Percentiles rank a stretch among this genome's conserved stretches.
These are phyloP conservation scores for Climacium dendroides DNA, from an alignment of 225 moss, liverwort and hornwort species.

Conservation along the genomic window DNA sequence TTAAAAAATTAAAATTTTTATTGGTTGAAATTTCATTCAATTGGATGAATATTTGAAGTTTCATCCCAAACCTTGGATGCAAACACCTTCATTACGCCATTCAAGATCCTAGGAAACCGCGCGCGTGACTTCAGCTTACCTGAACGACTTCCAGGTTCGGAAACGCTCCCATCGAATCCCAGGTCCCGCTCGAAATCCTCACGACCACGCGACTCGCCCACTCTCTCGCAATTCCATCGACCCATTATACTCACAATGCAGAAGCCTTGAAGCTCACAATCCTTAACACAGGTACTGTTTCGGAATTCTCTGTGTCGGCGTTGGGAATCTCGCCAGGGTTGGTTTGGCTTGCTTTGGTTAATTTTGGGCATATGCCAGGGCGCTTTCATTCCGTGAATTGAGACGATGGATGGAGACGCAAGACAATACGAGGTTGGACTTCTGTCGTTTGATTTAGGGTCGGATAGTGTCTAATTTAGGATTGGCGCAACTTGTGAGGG, in stretches of 20 bases:
- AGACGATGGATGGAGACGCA: not conserved
- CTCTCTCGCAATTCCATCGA: not conserved
- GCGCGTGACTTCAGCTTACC: not conserved
- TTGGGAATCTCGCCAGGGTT: not conserved
- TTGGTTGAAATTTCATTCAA: not conserved
- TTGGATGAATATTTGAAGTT: not conserved
- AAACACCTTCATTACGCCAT: not conserved
- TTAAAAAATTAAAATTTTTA: no score
- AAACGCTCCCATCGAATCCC: not conserved
- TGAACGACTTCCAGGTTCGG: not conserved
- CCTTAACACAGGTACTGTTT: not conserved
- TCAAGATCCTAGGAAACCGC: not conserved
- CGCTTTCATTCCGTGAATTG: not conserved
- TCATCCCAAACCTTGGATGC: not conserved
- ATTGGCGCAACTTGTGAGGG: not conserved
- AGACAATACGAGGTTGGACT: not conserved
- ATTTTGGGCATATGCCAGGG: not conserved
- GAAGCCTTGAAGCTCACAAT: not conserved
- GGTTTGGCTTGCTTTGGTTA: not conserved
- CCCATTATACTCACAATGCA: not conserved
- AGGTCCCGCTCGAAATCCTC: not conserved
- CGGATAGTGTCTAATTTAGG: not conserved
- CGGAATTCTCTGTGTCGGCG: not conserved
- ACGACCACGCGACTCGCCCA: not conserved
- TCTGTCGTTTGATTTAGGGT: no score